Evolutionary conservation across 2,329 filamentous ascomycete genomes (phyloP), one percentile per base, ranked within the genome.

Genomic region (Verticillium nubilum): DNA sequence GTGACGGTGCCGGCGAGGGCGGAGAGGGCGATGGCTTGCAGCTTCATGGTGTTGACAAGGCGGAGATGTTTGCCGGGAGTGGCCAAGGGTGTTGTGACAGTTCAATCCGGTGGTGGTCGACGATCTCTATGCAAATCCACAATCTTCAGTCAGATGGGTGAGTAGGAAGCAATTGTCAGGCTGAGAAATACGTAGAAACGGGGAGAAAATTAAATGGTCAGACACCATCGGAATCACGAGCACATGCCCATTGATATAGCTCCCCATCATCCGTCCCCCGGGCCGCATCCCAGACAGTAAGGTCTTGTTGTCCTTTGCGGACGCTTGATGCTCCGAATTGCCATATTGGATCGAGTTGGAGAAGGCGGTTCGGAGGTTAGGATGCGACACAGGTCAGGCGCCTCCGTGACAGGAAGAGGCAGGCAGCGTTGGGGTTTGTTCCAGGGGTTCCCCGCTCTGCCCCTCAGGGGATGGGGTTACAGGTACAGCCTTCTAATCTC

Each of bases 241-340:
- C 42, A 31, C 9, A 25, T 28, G 15, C 13, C 25, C 52, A 29
- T 53, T 53, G 26, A 17, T 53, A 53, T 53, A 53, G 13, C 13
- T 7, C 9, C 25, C 10, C 27, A 31, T 31, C 29, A 31, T 31
- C 9, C 13, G 29, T 31, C 13, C 29, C 29, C 25, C 52, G 27
- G 25, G 13, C 19, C 52, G 52, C n/a, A 13, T 15, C 5, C 25
- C 13, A 19, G 25, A 17, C 19, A 25, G 29, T 52, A 66, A 58
- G 19, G 67, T 61, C 57, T 67, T 62, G 68, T 61, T 72, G 69
- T 72, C 69, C 69, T 71, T 64, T 68, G 68, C 69, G 69, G 69
- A 70, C 59, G 53, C 56, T 59, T 55, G 61, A 58, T 50, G 57
- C 62, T 71, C 69, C 69, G 69, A 50, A 59, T 68, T 69, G 60